A percentile compares a stretch with the other conserved stretches of the same genome.
Conservation (phyloP, 169 alveolate species). For the Ichthyophthirius multifiliis region DNA sequence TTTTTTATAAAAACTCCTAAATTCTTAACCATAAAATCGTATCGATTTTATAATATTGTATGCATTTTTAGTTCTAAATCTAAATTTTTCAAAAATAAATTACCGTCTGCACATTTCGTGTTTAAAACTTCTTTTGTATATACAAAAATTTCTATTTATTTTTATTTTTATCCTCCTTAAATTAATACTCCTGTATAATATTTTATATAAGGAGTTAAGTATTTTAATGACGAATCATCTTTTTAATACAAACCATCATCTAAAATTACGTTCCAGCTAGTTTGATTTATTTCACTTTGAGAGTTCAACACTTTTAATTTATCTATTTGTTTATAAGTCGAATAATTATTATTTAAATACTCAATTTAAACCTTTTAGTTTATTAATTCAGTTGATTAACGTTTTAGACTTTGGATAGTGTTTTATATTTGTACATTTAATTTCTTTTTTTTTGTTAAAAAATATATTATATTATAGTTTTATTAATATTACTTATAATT, state of each 20-base stretch:
- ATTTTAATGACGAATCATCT: background rate
- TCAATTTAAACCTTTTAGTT: background rate
- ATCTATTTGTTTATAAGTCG: background rate
- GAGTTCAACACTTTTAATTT: background rate
- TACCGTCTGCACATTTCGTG: background rate
- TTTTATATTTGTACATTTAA: background rate
- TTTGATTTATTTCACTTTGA: background rate
- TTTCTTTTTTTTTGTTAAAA: background rate
- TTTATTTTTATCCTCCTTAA: no score
- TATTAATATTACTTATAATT: no score
- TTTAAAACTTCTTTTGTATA: constrained; percentile 3
- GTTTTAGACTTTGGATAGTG: background rate
- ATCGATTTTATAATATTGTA: background rate
- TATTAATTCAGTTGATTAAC: background rate
- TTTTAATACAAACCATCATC: background rate
- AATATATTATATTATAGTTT: no score
- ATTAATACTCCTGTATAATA: background rate
- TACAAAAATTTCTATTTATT: background rate
- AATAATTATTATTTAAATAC: background rate
- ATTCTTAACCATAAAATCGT: constrained; percentile 1
- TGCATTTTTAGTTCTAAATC: background rate
- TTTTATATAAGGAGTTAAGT: constrained; percentile 2
- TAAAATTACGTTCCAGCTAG: background rate
- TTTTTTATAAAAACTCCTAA: background rate
- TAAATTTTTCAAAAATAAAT: background rate